A percentile compares a stretch with the other conserved stretches of the same genome.
phyloP scores from a whole-genome alignment of 1,284 basidiomycete genomes.

The Trametes pubescens region DNA sequence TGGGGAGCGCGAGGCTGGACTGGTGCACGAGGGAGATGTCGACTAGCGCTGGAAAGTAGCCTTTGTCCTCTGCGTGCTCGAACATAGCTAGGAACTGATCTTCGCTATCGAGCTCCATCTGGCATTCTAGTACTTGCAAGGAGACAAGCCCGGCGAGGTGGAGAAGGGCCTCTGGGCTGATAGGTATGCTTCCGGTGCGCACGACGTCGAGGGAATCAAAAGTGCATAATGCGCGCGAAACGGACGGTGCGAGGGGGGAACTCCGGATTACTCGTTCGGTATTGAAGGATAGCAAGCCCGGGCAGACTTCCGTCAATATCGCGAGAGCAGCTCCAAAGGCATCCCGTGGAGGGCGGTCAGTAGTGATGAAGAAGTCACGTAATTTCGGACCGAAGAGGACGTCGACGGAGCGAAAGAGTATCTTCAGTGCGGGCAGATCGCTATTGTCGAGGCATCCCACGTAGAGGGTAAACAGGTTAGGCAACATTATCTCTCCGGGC shows the following conservation, averaged over 20 bases:
- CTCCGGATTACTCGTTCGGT: background rate
- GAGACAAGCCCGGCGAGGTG: background rate
- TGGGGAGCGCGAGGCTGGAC: background rate
- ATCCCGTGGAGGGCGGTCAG: background rate
- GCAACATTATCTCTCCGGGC: background rate
- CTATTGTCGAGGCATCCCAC: background rate
- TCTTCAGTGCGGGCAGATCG: background rate
- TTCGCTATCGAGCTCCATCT: background rate
- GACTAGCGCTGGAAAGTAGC: background rate
- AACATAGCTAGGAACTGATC: background rate
- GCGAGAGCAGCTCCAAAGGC: background rate
- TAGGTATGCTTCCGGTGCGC: background rate
- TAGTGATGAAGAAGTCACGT: background rate
- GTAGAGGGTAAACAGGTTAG: conserved; percentile 8
- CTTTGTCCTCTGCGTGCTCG: background rate
- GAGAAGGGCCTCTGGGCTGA: background rate
- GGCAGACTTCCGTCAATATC: background rate
- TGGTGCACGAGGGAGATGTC: background rate
- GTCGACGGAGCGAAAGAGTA: conserved; percentile 4
- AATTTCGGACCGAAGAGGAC: conserved; percentile 12
- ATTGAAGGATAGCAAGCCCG: background rate
- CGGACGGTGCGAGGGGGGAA: background rate
- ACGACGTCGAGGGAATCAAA: background rate
- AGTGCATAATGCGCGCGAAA: background rate
- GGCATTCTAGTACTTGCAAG: background rate